Conservation (phyloP, 352 stramenopile species). For the Albugo laibachii region DNA sequence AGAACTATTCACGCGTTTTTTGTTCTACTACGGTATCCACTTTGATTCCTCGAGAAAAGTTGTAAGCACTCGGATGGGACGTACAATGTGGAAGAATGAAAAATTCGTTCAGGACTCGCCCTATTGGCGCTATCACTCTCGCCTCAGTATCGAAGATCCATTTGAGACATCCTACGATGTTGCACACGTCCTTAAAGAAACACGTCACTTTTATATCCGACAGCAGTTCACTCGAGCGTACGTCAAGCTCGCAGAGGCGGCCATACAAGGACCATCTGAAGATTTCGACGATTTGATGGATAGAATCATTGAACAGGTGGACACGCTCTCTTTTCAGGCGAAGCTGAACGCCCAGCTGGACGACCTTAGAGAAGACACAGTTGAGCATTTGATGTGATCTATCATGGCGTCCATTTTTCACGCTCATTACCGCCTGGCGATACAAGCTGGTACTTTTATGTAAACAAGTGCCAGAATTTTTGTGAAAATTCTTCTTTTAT, state of each 20-base stretch:
- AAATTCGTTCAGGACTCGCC: constrained; percentile 23
- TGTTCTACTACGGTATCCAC: constrained; percentile 45
- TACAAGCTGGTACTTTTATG: too few relatives aligned
- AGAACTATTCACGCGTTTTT: constrained; percentile 50
- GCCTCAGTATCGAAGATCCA: constrained; percentile 92
- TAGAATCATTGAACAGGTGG: constrained; percentile 17
- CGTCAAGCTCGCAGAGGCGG: constrained; percentile 28
- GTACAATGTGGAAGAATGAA: constrained; percentile 48
- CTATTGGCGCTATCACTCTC: constrained; percentile 59
- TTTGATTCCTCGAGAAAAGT: constrained; percentile 54
- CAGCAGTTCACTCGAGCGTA: constrained; percentile 64
- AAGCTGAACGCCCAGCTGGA: too few relatives aligned
- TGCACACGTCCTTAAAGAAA: constrained; percentile 88
- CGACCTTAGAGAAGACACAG: too few relatives aligned
- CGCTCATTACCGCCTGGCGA: too few relatives aligned
- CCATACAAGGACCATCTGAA: background rate
- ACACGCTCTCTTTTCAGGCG: constrained; percentile 17
- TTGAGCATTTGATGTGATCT: too few relatives aligned
- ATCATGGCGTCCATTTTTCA: too few relatives aligned
- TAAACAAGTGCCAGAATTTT: too few relatives aligned
- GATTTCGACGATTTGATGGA: constrained; percentile 15
- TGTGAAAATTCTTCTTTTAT: too few relatives aligned
- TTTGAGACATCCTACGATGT: constrained; percentile 98
- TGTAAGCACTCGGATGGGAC: constrained; percentile 44
- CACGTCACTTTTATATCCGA: constrained; percentile 68